Conservation (phyloP, 768 basidiomycete genomes). For the Hygrocybe punicea region DNA sequence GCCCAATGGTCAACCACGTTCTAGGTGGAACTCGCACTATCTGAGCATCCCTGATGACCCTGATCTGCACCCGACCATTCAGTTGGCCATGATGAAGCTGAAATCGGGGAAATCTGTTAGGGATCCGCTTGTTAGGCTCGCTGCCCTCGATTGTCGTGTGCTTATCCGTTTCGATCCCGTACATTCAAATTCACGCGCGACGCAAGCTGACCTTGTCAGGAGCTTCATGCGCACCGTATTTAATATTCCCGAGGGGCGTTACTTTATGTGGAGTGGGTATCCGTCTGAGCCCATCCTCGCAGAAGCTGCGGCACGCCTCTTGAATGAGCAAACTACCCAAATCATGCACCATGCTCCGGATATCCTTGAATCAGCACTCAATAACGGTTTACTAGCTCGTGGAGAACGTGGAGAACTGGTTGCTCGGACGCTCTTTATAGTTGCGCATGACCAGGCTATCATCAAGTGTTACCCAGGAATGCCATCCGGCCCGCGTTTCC, state of each 20-base stretch:
- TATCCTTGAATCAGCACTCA: constrained; percentile 2
- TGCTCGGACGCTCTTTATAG: constrained; percentile 1
- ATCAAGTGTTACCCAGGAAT: not conserved
- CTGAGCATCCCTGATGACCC: not conserved
- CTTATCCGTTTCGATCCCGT: not conserved
- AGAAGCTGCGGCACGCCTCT: constrained; percentile 5
- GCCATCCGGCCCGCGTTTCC: not conserved
- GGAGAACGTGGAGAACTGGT: constrained; percentile 6
- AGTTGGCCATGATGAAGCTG: constrained; percentile 1
- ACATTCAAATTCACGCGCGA: not conserved
- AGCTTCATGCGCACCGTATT: not conserved
- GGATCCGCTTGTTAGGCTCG: not conserved
- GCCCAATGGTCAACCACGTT: not conserved
- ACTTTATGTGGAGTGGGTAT: constrained; percentile 1
- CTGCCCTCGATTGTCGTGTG: constrained; percentile 2
- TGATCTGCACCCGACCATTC: not conserved
- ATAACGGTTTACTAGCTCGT: constrained; percentile 3
- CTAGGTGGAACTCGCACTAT: constrained; percentile 3
- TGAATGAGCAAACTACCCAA: not conserved
- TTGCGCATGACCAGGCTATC: constrained; percentile 3
- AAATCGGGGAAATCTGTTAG: not conserved
- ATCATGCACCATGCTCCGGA: not conserved
- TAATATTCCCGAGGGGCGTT: not conserved
- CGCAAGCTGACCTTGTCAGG: constrained; percentile 1
- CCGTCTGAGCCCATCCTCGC: constrained; percentile 5